Conservation (phyloP, 257 asterid genomes). For the Nemophila menziesii region DNA sequence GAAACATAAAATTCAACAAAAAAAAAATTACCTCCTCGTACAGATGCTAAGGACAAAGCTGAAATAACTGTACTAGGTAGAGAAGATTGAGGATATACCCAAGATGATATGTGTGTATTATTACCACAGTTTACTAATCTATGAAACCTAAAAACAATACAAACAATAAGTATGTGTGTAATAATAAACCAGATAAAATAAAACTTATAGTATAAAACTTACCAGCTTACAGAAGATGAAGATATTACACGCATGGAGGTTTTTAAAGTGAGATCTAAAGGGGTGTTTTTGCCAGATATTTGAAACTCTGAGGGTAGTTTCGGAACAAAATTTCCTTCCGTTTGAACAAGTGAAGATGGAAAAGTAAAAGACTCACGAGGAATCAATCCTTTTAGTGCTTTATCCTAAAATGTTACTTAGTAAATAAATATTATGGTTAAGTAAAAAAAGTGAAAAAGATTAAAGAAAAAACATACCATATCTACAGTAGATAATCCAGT, state of each 20-base stretch:
- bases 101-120: conserved; percentile 26
- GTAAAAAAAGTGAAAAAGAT: conserved; percentile 4
- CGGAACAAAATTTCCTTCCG: conserved; percentile 21
- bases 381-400: conserved; percentile 71
- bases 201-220: conserved; percentile 16
- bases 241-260: conserved; percentile 52
- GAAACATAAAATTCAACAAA: conserved; percentile 6
- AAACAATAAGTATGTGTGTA: conserved; percentile 5
- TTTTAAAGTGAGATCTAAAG: conserved; percentile 82
- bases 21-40: conserved; percentile 71
- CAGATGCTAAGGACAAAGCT: conserved; percentile 44
- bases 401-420: conserved; percentile 37
- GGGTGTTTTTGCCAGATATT: conserved; percentile 50
- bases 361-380: conserved; percentile 38
- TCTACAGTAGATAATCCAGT: conserved; percentile 42
- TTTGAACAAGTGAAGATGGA: conserved; percentile 28
- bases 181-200: background rate
- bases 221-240: conserved; percentile 78
- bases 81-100: conserved; percentile 88
- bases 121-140: conserved; percentile 43
- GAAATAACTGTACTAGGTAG: conserved; percentile 68
- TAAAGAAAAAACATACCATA: conserved; percentile 42
- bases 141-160: conserved; percentile 55
- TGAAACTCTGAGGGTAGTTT: conserved; percentile 37
- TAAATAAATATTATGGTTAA: conserved; percentile 3